Percentiles rank a stretch among this genome's conserved stretches.
Conservation (phyloP, 2,329 filamentous ascomycete genomes). For the Cordyceps cateniannulata region DNA sequence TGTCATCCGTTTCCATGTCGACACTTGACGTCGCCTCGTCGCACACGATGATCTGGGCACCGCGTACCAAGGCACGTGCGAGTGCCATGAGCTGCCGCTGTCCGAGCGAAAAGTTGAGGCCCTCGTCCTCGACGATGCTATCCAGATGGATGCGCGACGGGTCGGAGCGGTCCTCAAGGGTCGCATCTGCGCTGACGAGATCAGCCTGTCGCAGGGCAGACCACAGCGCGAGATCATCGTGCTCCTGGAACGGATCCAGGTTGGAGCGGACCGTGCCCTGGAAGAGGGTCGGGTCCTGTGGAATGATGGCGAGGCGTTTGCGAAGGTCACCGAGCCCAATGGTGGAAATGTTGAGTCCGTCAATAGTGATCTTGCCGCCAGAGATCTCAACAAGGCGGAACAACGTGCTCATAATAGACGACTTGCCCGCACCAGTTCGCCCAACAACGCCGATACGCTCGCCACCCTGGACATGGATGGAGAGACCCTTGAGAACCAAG, state of each 20-base stretch:
- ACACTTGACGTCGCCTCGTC: constrained; percentile 93
- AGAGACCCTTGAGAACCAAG: constrained; percentile 63
- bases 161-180: constrained; percentile 68
- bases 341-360: constrained; percentile 63
- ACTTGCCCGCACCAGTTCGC: constrained; percentile 77
- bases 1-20: constrained; percentile 94
- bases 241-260: constrained; percentile 73
- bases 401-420: constrained; percentile 74
- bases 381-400: constrained; percentile 69
- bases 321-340: constrained; percentile 71
- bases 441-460: constrained; percentile 79
- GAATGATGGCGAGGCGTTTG: constrained; percentile 73
- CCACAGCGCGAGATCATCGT: constrained; percentile 73
- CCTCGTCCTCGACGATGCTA: constrained; percentile 82
- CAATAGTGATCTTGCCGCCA: constrained; percentile 55
- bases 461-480: constrained; percentile 66
- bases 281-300: constrained; percentile 80
- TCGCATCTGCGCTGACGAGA: constrained; percentile 53
- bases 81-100: constrained; percentile 95
- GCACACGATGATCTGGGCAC: constrained; percentile 87
- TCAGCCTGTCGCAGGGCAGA: constrained; percentile 70
- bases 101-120: constrained; percentile 90
- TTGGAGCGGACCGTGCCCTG: constrained; percentile 73
- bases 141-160: constrained; percentile 72
- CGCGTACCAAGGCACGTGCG: constrained; percentile 80